Percentiles rank a stretch among this genome's conserved stretches.
Conservation (phyloP, 371 early-diverging fungal genomes). For the Sporodiniella umbellata region DNA sequence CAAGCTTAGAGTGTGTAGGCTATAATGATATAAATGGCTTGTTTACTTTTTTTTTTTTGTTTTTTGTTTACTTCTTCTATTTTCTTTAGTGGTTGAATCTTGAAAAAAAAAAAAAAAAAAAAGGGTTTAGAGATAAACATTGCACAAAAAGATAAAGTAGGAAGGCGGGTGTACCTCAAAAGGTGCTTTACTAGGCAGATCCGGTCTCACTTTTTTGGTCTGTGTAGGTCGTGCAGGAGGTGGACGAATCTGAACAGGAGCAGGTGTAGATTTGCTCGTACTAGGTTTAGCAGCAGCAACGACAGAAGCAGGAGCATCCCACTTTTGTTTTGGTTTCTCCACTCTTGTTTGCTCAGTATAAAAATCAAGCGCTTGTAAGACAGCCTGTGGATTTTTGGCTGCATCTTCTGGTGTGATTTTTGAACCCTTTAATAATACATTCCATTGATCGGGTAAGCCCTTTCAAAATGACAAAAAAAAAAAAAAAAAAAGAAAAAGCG, state of each 20-base stretch:
- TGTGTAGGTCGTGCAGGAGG: slow-evolving; percentile 11
- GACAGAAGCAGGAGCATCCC: slow-evolving; percentile 5
- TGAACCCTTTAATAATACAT: slow-evolving; percentile 82
- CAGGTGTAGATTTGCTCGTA: slow-evolving; percentile 27
- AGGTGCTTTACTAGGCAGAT: not conserved
- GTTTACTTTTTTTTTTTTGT: no score
- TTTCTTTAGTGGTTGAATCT: no score
- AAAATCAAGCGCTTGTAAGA: slow-evolving; percentile 94
- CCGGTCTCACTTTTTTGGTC: slow-evolving; percentile 1
- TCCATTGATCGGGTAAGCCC: slow-evolving; percentile 96
- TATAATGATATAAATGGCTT: no score
- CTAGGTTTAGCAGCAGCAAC: no score
- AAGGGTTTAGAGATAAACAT: no score
- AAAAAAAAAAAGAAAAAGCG: not conserved
- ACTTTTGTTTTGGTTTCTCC: slow-evolving; percentile 16
- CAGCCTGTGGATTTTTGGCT: slow-evolving; percentile 95
- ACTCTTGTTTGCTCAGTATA: slow-evolving; percentile 79
- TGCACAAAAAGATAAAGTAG: no score
- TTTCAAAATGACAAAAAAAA: slow-evolving; percentile 15
- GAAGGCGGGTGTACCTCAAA: not conserved
- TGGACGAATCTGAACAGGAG: slow-evolving; percentile 19
- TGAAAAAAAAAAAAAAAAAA: not conserved
- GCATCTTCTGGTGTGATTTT: slow-evolving; percentile 95
- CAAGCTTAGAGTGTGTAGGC: no score
- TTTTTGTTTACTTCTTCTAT: not conserved